A percentile compares a stretch with the other conserved stretches of the same genome.
Evolutionary conservation across 495 filamentous ascomycete species (phyloP).

Genomic region (Xylaria flabelliformis): DNA sequence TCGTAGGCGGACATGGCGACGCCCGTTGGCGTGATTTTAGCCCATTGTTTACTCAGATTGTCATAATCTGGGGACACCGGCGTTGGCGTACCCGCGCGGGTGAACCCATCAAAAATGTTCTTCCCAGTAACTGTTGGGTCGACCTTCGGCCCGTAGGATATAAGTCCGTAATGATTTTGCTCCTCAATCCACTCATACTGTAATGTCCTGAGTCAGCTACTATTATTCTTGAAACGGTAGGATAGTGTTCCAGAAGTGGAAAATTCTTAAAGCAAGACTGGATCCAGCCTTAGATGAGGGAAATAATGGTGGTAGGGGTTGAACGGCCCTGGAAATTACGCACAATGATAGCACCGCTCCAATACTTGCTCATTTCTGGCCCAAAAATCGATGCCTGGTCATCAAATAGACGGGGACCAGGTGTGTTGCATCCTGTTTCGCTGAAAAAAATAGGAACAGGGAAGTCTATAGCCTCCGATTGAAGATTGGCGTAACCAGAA

Average conservation of each 20-base stretch:
- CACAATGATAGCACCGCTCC: constrained; percentile 73
- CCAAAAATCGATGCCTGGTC: constrained; percentile 83
- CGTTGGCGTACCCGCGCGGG: constrained; percentile 73
- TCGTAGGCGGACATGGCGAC: constrained; percentile 68
- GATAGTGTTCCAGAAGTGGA: not conserved
- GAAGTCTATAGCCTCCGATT: constrained; percentile 56
- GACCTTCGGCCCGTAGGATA: constrained; percentile 72
- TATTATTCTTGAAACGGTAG: not conserved
- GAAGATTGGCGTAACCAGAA: constrained; percentile 75
- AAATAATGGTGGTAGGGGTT: too few species aligned
- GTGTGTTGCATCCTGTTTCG: constrained; percentile 78
- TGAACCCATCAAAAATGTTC: constrained; percentile 69
- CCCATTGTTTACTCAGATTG: constrained; percentile 81
- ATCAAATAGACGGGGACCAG: constrained; percentile 71
- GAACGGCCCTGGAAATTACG: not conserved
- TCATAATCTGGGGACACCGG: constrained; percentile 77
- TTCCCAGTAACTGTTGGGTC: constrained; percentile 54
- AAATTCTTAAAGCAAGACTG: not conserved
- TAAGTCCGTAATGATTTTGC: constrained; percentile 81
- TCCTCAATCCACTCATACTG: constrained; percentile 81
- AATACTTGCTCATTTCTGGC: constrained; percentile 70
- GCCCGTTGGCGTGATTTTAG: constrained; percentile 70
- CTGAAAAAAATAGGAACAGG: constrained; percentile 86
- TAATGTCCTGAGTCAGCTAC: not conserved
- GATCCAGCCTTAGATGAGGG: too few species aligned